Base-by-base conservation (phyloP, 2,329 filamentous ascomycete genomes). In the Talaromyces rugulosus region DNA sequence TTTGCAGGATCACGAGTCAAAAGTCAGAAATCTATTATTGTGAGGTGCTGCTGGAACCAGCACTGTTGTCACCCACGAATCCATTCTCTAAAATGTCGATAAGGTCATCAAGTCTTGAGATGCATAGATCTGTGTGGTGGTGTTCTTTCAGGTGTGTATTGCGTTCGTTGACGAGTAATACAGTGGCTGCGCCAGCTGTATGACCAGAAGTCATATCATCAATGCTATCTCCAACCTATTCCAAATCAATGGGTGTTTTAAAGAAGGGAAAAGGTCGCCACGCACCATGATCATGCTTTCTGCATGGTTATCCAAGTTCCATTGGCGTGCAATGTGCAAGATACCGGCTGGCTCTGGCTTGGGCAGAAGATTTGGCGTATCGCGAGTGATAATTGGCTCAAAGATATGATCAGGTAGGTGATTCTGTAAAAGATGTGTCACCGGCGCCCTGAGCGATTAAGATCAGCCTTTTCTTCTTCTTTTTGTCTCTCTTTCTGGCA, bases 141-240 rank as follows among this genome's bases (percentile, higher is more conserved):
- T 96, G 90, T 28, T 85, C 81, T 7, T 82, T 85, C 62, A 96
- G 73, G 66, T 89, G 82, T 60, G 75, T 75, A 72, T 96, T 96
- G n/a, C 84, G 87, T n/a, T 91, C 86, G 70, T 96, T 96, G 16
- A 89, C 83, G 52, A 99, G 80, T 72, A 98, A 72, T n/a, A 98
- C 92, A 0, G 95, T 98, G 36, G 92, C 90, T 1, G 93, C 91
- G 0, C 94, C 94, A 0, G 94, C 94, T 58, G 82, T 82, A 63
- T 89, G 85, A 0, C 95, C 94, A 0, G 94, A 92, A 7, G 89
- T 90, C 86, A 98, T 96, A 73, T 99, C 95, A 74, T 98, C 95
- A 60, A 96, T 86, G 16, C 89, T 92, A 72, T 94, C 90, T 4
- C 90, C 90, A 27, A 82, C 80, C 80, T 77, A 69, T 58, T 9